Base-by-base conservation (phyloP, 257 asterid genomes). In the Craterostigma plantagineum region DNA sequence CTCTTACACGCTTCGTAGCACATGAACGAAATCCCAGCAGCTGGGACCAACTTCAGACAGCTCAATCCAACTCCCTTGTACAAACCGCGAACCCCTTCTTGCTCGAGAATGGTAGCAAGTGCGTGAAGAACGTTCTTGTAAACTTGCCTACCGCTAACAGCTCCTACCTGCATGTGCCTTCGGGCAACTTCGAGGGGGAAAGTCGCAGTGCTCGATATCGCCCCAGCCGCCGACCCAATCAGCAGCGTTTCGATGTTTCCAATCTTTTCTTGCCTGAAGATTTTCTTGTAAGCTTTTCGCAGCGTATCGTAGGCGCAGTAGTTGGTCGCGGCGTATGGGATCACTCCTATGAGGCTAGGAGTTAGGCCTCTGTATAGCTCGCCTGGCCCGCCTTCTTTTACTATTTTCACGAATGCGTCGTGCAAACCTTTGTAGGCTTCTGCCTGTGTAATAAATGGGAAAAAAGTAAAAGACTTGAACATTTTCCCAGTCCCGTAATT, bases 101-200 rank as follows among this genome's bases (percentile, higher is more conserved):
- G 69, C 51, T 81, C 95, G 11, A 87, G 70, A 53, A 90, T 90
- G 52, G 69, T 55, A 0, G 72, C 74, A 10, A 90, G 85, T 8
- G 98, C 95, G 18, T 90, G 98, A 47, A 90, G 66, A 60, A 90
- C 71, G 10, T 90, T 77, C 43, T 65, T 71, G 77, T 90, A 83
- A 40, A 69, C 92, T 59, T 63, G 70, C 55, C 92, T 75, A n/a
- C 98, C 98, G 9, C 86, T 72, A 16, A 90, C 67, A 1, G 95
- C 93, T 14, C 95, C 93, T 2, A 72, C 91, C 60, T 90, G 95
- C 95, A 82, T 90, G 44, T 72, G 95, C 64, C 79, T 82, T 10
- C 98, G 90, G 23, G 93, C 95, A 50, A 90, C 98, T 67, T 90
- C 98, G 1, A 90, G 69, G 1, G 98, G 95, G 43, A 90, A 90